Evolutionary conservation across 2,329 filamentous ascomycete genomes (phyloP).

Genomic region (Cyanodermella asteris): DNA sequence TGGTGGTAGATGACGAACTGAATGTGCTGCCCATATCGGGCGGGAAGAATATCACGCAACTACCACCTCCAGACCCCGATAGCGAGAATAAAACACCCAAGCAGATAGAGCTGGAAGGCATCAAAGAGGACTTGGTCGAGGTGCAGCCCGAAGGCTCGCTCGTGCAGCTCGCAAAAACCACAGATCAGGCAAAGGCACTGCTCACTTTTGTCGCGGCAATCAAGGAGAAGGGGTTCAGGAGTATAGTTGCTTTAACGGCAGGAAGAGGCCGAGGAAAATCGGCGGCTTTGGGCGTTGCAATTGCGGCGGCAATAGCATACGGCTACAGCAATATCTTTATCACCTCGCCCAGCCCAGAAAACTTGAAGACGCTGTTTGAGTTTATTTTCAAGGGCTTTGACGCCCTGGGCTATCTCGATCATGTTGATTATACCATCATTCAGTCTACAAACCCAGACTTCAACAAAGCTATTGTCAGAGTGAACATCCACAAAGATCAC

Average conservation of each 20-base stretch:
- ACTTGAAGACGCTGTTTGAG: slow-evolving; percentile 94
- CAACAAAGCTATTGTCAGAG: slow-evolving; percentile 94
- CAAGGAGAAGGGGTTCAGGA: slow-evolving; percentile 81
- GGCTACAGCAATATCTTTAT: slow-evolving; percentile 99
- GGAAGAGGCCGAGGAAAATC: slow-evolving; percentile 93
- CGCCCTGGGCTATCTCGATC: slow-evolving; percentile 77
- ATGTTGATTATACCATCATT: slow-evolving; percentile 92
- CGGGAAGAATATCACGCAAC: slow-evolving; percentile 65
- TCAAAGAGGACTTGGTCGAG: slow-evolving; percentile 74
- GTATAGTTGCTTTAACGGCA: slow-evolving; percentile 81
- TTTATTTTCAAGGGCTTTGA: slow-evolving; percentile 98
- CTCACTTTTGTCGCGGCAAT: slow-evolving; percentile 93
- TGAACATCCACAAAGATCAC: slow-evolving; percentile 87
- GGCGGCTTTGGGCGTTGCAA: slow-evolving; percentile 78
- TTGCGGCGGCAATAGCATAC: slow-evolving; percentile 82
- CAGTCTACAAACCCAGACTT: slow-evolving; percentile 97
- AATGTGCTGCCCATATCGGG: slow-evolving; percentile 95
- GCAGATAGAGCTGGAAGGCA: slow-evolving; percentile 52
- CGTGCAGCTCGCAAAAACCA: slow-evolving; percentile 65
- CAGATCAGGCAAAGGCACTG: slow-evolving; percentile 92
- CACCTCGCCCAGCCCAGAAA: slow-evolving; percentile 90
- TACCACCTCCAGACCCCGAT: slow-evolving; percentile 56
- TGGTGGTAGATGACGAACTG: slow-evolving; percentile 92
- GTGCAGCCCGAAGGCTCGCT: slow-evolving; percentile 70
- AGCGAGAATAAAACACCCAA: slow-evolving; percentile 49